A percentile compares a stretch with the other conserved stretches of the same genome.
These are phyloP conservation scores for Orbilia brochopaga DNA, from an alignment of 2,329 filamentous ascomycete species.

Conservation along the genomic window DNA sequence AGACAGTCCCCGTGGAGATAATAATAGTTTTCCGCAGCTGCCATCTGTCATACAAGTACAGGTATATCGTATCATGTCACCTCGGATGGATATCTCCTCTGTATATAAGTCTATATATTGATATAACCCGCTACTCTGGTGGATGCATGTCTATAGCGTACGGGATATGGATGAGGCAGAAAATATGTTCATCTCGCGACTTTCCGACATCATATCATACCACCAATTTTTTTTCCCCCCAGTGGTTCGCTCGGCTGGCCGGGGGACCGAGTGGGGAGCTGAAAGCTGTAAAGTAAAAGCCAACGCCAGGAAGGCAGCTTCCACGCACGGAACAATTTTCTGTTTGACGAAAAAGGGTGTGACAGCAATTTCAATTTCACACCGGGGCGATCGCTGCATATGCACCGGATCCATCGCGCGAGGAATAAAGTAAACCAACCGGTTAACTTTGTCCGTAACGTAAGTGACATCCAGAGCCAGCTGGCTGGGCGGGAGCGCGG, in stretches of 20 bases:
- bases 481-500: constrained; percentile 12
- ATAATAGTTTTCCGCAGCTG: too few relatives aligned
- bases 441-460: too few relatives aligned
- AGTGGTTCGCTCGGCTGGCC: constrained; percentile 4
- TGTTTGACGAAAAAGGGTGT: constrained; percentile 46
- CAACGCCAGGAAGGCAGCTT: constrained; percentile 51
- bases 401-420: constrained; percentile 15
- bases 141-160: constrained; percentile 8
- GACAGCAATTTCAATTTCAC: constrained; percentile 27
- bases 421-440: constrained; percentile 4
- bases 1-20: constrained; percentile 10
- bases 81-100: too few relatives aligned
- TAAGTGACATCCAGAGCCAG: constrained; percentile 17
- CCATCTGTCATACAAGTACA: too few relatives aligned
- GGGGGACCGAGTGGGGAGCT: constrained; percentile 49
- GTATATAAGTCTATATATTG: too few relatives aligned
- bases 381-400: constrained; percentile 24
- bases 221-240: constrained; percentile 11
- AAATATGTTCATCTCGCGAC: constrained; percentile 25
- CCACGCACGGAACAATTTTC: constrained; percentile 51
- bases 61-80: too few relatives aligned
- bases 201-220: constrained; percentile 33
- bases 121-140: constrained; percentile 5
- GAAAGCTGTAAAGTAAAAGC: constrained; percentile 26
- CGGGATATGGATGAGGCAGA: not conserved